Conservation (phyloP, 1,284 basidiomycete species). For the Takashimella koratensis region DNA sequence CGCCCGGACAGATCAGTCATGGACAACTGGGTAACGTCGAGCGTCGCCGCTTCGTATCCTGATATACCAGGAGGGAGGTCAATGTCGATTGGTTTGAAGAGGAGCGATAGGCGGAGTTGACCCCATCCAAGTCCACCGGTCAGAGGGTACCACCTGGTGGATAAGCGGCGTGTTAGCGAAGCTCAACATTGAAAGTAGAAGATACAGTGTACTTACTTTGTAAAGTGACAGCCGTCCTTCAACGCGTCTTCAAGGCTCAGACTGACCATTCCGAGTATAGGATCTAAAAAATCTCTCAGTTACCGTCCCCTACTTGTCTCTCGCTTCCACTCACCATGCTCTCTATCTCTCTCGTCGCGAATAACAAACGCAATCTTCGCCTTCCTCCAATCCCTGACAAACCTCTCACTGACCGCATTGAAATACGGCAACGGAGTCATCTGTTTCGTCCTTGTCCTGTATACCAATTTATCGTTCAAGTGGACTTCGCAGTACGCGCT, state of each 20-base stretch:
- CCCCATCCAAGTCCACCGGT: constrained; percentile 48
- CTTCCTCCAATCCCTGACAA: constrained; percentile 51
- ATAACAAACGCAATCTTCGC: constrained; percentile 50
- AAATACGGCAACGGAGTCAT: constrained; percentile 50
- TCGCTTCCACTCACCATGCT: too few species aligned
- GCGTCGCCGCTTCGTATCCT: constrained; percentile 44
- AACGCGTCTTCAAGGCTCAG: constrained; percentile 35
- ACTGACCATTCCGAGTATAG: constrained; percentile 40
- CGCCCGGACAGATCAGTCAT: constrained; percentile 15
- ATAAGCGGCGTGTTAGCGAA: constrained; percentile 6
- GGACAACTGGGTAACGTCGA: constrained; percentile 31
- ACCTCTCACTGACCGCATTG: constrained; percentile 52
- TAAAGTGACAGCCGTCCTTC: constrained; percentile 31
- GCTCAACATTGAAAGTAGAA: neutral
- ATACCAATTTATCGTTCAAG: constrained; percentile 51
- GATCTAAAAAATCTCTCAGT: constrained; percentile 33
- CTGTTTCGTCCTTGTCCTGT: constrained; percentile 50
- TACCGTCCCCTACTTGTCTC: too few species aligned
- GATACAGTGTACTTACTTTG: constrained; percentile 38
- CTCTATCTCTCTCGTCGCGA: constrained; percentile 48
- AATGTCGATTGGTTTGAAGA: constrained; percentile 49
- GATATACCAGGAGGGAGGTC: constrained; percentile 35
- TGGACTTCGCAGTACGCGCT: constrained; percentile 50
- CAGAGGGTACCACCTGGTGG: constrained; percentile 41
- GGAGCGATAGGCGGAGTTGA: constrained; percentile 41